These are phyloP conservation scores for Boletus coccyginus DNA, from an alignment of 768 basidiomycete species.

Conservation along the genomic window DNA sequence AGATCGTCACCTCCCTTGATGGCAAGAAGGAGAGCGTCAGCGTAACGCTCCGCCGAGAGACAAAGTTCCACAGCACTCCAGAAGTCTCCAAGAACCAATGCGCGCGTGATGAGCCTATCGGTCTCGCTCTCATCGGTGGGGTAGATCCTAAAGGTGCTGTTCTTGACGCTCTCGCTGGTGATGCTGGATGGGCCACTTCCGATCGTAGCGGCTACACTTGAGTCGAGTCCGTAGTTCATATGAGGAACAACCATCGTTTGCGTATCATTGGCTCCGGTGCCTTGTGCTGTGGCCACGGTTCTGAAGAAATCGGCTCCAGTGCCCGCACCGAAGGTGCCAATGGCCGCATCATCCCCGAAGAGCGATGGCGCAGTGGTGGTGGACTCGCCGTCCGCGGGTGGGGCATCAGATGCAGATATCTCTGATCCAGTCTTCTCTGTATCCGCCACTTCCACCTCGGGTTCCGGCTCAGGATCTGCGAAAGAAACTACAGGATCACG, in stretches of 20 bases:
- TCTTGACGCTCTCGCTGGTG: constrained; percentile 56
- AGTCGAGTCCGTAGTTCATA: constrained; percentile 75
- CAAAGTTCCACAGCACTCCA: constrained; percentile 88
- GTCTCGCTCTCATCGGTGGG: constrained; percentile 83
- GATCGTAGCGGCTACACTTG: constrained; percentile 91
- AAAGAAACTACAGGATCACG: constrained; percentile 84
- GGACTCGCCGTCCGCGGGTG: constrained; percentile 69
- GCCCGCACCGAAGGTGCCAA: constrained; percentile 55
- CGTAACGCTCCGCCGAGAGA: constrained; percentile 83
- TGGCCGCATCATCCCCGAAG: constrained; percentile 73
- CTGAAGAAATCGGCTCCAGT: constrained; percentile 85
- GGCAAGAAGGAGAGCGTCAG: constrained; percentile 92
- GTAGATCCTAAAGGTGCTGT: constrained; percentile 87
- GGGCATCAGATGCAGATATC: constrained; percentile 64
- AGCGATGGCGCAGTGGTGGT: constrained; percentile 85
- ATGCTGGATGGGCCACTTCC: constrained; percentile 89
- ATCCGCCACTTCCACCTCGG: constrained; percentile 26
- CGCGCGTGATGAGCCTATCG: constrained; percentile 86
- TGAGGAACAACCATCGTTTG: constrained; percentile 66
- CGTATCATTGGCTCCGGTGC: constrained; percentile 34
- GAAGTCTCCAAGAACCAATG: constrained; percentile 95
- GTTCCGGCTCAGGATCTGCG: constrained; percentile 55
- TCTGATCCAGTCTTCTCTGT: constrained; percentile 56
- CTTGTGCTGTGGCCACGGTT: constrained; percentile 58
- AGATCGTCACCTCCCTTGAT: constrained; percentile 89